These are phyloP conservation scores for Cladosporium colombiae DNA, from an alignment of 2,329 filamentous ascomycete genomes.

Conservation along the genomic window DNA sequence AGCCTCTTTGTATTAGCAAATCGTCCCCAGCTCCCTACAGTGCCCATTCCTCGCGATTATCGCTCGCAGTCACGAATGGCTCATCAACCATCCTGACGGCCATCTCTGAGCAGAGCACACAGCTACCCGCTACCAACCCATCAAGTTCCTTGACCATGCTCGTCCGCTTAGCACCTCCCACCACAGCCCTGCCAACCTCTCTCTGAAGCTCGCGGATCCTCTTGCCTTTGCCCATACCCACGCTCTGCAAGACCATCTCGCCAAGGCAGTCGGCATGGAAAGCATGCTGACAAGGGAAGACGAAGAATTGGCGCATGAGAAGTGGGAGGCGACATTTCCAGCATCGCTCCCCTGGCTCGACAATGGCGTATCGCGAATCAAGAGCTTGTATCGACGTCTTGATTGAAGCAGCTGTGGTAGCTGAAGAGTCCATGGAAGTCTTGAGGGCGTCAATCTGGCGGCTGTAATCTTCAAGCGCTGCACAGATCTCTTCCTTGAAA, in stretches of 20 bases:
- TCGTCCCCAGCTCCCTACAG: neutral
- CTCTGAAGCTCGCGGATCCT: constrained; percentile 83
- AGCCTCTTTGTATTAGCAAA: neutral
- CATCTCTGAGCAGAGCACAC: constrained; percentile 91
- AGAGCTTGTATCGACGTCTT: constrained; percentile 83
- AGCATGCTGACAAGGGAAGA: constrained; percentile 96
- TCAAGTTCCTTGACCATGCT: constrained; percentile 86
- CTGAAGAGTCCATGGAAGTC: constrained; percentile 93
- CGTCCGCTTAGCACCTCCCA: constrained; percentile 67
- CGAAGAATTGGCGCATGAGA: constrained; percentile 90
- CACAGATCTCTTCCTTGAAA: constrained; percentile 97
- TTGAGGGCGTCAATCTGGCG: constrained; percentile 86
- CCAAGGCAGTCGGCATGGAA: constrained; percentile 96
- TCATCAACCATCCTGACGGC: constrained; percentile 94
- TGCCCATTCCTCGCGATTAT: constrained; percentile 80
- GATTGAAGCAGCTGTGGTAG: constrained; percentile 85
- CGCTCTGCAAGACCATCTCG: constrained; percentile 78
- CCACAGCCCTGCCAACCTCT: constrained; percentile 72
- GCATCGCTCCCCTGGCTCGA: constrained; percentile 93
- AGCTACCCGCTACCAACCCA: constrained; percentile 84
- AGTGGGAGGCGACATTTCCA: constrained; percentile 84
- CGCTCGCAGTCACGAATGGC: constrained; percentile 76
- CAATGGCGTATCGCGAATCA: constrained; percentile 89
- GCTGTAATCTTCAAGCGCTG: constrained; percentile 88
- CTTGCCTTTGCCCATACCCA: constrained; percentile 72